These are phyloP conservation scores for Teratosphaeria destructans DNA, from an alignment of 2,329 filamentous ascomycete species.

Conservation along the genomic window DNA sequence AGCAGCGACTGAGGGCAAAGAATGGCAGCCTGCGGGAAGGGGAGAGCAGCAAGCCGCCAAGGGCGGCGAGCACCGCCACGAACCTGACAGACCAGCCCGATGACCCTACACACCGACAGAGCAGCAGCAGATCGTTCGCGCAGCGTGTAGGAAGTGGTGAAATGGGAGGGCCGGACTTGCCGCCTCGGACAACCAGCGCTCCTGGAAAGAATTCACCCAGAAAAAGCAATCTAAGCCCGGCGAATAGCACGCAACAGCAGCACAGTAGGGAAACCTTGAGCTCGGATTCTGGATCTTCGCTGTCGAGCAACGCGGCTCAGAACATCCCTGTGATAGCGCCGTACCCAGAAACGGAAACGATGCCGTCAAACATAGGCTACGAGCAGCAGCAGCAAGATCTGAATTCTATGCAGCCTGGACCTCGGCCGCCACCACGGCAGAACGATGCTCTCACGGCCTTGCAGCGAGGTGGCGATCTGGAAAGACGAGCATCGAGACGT, in stretches of 20 bases:
- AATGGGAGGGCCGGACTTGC: slow-evolving; percentile 32
- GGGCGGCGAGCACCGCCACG: slow-evolving; percentile 35
- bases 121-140: slow-evolving; percentile 27
- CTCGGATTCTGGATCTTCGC: slow-evolving; percentile 50
- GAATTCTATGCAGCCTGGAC: slow-evolving; percentile 24
- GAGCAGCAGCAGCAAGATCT: slow-evolving; percentile 21
- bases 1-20: slow-evolving; percentile 66
- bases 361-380: slow-evolving; percentile 27
- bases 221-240: slow-evolving; percentile 28
- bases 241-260: slow-evolving; percentile 21
- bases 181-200: slow-evolving; percentile 38
- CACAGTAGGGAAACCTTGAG: slow-evolving; percentile 22
- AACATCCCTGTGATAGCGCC: slow-evolving; percentile 64
- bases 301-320: slow-evolving; percentile 68
- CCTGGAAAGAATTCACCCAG: slow-evolving; percentile 34
- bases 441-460: slow-evolving; percentile 85
- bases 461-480: slow-evolving; percentile 83
- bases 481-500: slow-evolving; percentile 79
- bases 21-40: slow-evolving; percentile 19
- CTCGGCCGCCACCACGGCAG: slow-evolving; percentile 68
- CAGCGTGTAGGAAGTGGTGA: slow-evolving; percentile 33
- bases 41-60: slow-evolving; percentile 18
- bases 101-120: slow-evolving; percentile 28
- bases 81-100: slow-evolving; percentile 37
- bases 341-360: slow-evolving; percentile 53